Evolutionary conservation across 495 filamentous ascomycete genomes (phyloP), one percentile per base, ranked within the genome.

Genomic region (Penicillium subrubescens): DNA sequence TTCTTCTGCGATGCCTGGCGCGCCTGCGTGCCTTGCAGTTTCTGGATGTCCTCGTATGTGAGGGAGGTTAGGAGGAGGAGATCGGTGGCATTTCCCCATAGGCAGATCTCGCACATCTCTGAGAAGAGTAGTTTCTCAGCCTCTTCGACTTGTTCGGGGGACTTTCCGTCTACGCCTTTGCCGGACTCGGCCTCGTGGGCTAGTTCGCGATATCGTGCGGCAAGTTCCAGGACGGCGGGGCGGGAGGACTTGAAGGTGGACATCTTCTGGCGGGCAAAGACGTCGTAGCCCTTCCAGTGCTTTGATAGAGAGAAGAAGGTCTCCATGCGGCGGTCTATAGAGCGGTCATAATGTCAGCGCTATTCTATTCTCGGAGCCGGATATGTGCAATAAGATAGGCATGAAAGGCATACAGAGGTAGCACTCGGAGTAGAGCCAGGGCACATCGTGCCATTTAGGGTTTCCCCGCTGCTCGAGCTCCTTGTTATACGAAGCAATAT

Each of bases 41-140:
- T 94, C 77, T 98, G 95, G 66, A 98, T 94, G 69, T 97, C 95
- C 64, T 96, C 93, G 75, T 97, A 97, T 2, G 92, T 91, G 58
- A 98, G 86, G 63, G 87, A 91, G 0, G 93, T 97, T 41, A 98
- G 81, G 44, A 98, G 89, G 0, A 92, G 96, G 19, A 98, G 83
- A 67, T 98, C 96, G 0, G 94, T 98, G 5, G 96, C 95, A 76
- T 99, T 97, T 10, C 95, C 96, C 95, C 95, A 98, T 21, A 98
- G 85, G 71, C 95, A 97, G 66, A 97, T 95, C 80, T 97, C 93
- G 77, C 88, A 94, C 90, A 98, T 96, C 75, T 97, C 95, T 3
- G 80, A 84, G 75, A 99, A 99, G 19, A 97, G 75, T 1, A 93
- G 72, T 65, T 85, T 84, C 64, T 96, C 90, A 0, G 90, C 89